Evolutionary conservation across 163 green algal species (phyloP), one percentile per base, ranked within the genome.

Genomic region (Volvox carteri): DNA sequence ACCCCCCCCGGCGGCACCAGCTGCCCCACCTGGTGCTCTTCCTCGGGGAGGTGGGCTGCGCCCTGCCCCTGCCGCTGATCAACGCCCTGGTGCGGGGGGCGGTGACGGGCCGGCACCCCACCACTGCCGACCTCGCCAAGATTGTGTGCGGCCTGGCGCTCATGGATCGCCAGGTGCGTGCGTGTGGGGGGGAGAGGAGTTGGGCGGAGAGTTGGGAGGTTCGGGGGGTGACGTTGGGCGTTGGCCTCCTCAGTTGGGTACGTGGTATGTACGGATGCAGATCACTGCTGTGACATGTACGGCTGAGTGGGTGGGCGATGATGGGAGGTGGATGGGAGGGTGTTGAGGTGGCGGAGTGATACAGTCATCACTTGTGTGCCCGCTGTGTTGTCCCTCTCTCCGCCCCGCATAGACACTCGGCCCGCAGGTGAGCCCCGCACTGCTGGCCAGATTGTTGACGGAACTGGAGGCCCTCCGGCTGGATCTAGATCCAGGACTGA

Each of bases 51-150:
- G 19, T 80, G 65, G 67, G 81, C 65, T 72, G 19, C 35, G 0
- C 8, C 6, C 81, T 65, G 3, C 67, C 67, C 3, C 67, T 88
- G 67, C 48, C 67, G 67, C 48, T 88, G 81, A 35, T 88, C 67
- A 88, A 88, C 81, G 9, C 48, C 0, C 81, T 88, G 65, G 81
- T 80, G 67, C 60, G 42, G 23, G 81, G 81, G 5, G 81, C 67
- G 21, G 81, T 80, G 81, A 46, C 6, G 8, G 35, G 67, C 3
- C 46, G 67, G 8, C 12, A 33, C 25, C 3, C 67, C 48, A 46
- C 23, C 25, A 9, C 67, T 1, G 23, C 9, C 3, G 81, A 88
- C 48, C 67, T 88, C 48, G 81, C 81, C 1, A 35, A 19, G 35
- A 33, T 88, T 28, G 81, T 74, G 67, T 42, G 16, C 4, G 81